Conservation (phyloP, 2,329 filamentous ascomycete genomes). For the Alternaria infectoria region DNA sequence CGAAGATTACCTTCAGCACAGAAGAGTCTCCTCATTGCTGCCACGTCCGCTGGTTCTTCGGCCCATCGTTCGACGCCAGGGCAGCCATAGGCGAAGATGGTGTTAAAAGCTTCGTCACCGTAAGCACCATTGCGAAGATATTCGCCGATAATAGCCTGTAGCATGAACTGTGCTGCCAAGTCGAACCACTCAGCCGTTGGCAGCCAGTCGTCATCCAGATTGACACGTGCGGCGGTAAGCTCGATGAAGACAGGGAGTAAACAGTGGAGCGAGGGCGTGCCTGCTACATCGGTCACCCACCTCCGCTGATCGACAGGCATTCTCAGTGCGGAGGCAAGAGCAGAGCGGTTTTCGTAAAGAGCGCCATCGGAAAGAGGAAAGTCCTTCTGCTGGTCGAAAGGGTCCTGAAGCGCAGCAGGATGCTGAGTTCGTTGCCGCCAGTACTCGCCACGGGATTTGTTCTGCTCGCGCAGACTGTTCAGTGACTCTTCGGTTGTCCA, state of each 20-base stretch:
- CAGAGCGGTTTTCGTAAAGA: slow-evolving; percentile 35
- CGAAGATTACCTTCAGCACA: slow-evolving; percentile 36
- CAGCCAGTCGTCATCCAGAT: slow-evolving; percentile 39
- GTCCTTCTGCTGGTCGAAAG: slow-evolving; percentile 34
- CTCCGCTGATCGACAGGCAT: slow-evolving; percentile 31
- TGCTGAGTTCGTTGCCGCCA: slow-evolving; percentile 30
- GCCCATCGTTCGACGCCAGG: slow-evolving; percentile 29
- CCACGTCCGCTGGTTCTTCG: slow-evolving; percentile 35
- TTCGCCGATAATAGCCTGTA: slow-evolving; percentile 59
- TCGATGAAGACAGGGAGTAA: slow-evolving; percentile 58
- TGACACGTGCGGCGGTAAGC: slow-evolving; percentile 55
- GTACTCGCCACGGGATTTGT: slow-evolving; percentile 41
- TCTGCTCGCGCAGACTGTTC: slow-evolving; percentile 44
- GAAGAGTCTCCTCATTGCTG: slow-evolving; percentile 45
- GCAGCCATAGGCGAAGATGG: slow-evolving; percentile 56
- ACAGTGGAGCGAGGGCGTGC: slow-evolving; percentile 48
- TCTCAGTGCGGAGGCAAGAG: slow-evolving; percentile 31
- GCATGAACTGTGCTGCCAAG: slow-evolving; percentile 56
- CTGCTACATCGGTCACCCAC: slow-evolving; percentile 44
- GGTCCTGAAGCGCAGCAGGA: slow-evolving; percentile 24
- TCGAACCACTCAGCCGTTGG: slow-evolving; percentile 53
- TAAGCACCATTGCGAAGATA: slow-evolving; percentile 49
- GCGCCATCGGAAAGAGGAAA: slow-evolving; percentile 37
- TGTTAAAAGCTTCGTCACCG: slow-evolving; percentile 47
- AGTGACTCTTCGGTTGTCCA: slow-evolving; percentile 49